Base-by-base conservation (phyloP, 2,329 filamentous ascomycete genomes). In the Pseudocercospora fuligena region DNA sequence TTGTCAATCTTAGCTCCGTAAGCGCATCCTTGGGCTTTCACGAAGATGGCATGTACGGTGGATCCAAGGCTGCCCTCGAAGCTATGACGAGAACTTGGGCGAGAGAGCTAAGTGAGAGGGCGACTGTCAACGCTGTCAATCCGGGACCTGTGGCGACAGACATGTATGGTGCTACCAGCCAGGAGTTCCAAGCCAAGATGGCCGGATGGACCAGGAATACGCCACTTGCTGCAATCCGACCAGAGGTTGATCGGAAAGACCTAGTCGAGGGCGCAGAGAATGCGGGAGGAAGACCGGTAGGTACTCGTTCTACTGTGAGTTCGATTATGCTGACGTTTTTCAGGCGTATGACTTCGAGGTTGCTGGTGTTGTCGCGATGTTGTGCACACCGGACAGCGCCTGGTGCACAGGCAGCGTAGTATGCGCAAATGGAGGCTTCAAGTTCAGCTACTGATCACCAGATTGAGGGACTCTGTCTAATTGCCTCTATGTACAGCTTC, bases 351-450 rank as follows among this genome's bases (percentile, higher is more conserved):
- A 88, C 31, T 81, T 83, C 59, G 92, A 94, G 81, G 84, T 94
- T 78, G 92, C 90, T 0, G 92, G 91, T 0, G 86, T 92, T 5
- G 89, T 93, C 19, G 90, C 86, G 2, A 93, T 94, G 90, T 79
- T 94, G 23, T 92, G 90, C 76, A 85, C 86, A 5, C 82, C 84
- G 5, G 92, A 94, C 76, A 85, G 87, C n/a, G 86, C 83, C 7
- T 94, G 91, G 91, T 78, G 88, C 74, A 95, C 92, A 0, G 92
- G 92, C 1, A 90, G 90, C 78, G 90, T 93, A 25, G 86, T 95
- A 3, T 92, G 89, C 80, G 91, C 91, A 7, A 94, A 94, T 75
- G 92, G 92, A 1, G 92, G 92, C 6, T 89, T 93, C 87, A 85
- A 83, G 67, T 86, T 89, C 79, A 82, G 79, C 74, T 69, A 68